phyloP scores from a whole-genome alignment of 495 filamentous ascomycete genomes.

The Cudoniella acicularis region DNA sequence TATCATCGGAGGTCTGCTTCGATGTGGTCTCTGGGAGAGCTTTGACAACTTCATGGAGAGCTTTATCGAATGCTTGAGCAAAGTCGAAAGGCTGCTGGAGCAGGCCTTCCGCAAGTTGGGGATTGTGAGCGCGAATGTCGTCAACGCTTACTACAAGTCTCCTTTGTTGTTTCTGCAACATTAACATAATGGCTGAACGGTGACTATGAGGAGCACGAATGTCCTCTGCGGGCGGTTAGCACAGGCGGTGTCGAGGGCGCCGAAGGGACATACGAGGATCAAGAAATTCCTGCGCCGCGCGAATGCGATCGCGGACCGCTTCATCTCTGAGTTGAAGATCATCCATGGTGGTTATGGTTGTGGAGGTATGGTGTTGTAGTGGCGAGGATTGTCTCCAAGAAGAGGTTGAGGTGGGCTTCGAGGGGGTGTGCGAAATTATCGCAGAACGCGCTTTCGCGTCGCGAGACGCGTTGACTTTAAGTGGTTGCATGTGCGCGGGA shows the following conservation, averaged over 20 bases:
- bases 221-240: slow-evolving; percentile 30
- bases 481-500: too few relatives aligned
- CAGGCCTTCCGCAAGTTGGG: slow-evolving; percentile 84
- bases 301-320: slow-evolving; percentile 73
- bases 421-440: too few relatives aligned
- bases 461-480: too few relatives aligned
- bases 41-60: slow-evolving; percentile 81
- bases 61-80: slow-evolving; percentile 79
- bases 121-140: slow-evolving; percentile 85
- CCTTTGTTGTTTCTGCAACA: slow-evolving; percentile 83
- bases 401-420: too few relatives aligned
- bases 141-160: slow-evolving; percentile 85
- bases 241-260: neutral
- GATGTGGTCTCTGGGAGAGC: slow-evolving; percentile 60
- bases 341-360: slow-evolving; percentile 53
- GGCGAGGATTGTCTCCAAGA: neutral
- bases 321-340: slow-evolving; percentile 73
- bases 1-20: slow-evolving; percentile 47
- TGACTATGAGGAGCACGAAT: slow-evolving; percentile 66
- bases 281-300: slow-evolving; percentile 77
- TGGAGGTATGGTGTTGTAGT: neutral
- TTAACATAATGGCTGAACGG: slow-evolving; percentile 81
- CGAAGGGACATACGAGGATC: slow-evolving; percentile 64
- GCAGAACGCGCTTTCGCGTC: too few relatives aligned
- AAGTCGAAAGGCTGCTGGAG: slow-evolving; percentile 86